phyloP scores from a whole-genome alignment of 352 stramenopile genomes.

The Halophytophthora batemanensis region DNA sequence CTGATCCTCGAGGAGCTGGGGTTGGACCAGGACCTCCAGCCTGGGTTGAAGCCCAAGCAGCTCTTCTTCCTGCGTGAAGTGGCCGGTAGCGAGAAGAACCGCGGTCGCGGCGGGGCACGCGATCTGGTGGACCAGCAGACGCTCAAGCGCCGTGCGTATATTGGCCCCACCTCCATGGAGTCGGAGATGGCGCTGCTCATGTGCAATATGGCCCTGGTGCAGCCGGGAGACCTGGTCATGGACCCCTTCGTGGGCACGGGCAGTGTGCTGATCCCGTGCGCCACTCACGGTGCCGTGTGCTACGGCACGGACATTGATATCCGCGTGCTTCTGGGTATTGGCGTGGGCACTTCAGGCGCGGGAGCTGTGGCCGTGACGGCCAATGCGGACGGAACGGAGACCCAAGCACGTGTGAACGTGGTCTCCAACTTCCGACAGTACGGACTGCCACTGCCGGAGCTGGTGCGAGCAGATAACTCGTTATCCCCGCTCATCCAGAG shows the following conservation, averaged over 20 bases:
- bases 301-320: constrained; percentile 97
- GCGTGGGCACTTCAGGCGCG: constrained; percentile 48
- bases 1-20: constrained; percentile 72
- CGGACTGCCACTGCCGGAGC: constrained; percentile 89
- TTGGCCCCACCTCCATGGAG: constrained; percentile 98
- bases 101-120: constrained; percentile 56
- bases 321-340: constrained; percentile 91
- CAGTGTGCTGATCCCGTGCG: constrained; percentile 94
- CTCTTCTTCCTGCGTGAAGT: constrained; percentile 73
- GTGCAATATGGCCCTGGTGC: constrained; percentile 84
- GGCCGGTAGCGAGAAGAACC: constrained; percentile 69
- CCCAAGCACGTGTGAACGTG: constrained; percentile 65
- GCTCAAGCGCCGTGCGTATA: constrained; percentile 93
- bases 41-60: constrained; percentile 41
- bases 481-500: constrained; percentile 47
- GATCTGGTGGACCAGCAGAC: constrained; percentile 90
- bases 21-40: constrained; percentile 43
- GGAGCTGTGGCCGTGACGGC: constrained; percentile 15
- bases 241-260: constrained; percentile 98
- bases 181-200: constrained; percentile 97
- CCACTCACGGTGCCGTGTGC: constrained; percentile 90
- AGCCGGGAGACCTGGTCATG: constrained; percentile 79
- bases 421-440: constrained; percentile 93
- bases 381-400: constrained; percentile 5
- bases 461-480: constrained; percentile 93